Base-by-base conservation (phyloP, 176 grass and related monocot species). In the Guadua angustifolia region DNA sequence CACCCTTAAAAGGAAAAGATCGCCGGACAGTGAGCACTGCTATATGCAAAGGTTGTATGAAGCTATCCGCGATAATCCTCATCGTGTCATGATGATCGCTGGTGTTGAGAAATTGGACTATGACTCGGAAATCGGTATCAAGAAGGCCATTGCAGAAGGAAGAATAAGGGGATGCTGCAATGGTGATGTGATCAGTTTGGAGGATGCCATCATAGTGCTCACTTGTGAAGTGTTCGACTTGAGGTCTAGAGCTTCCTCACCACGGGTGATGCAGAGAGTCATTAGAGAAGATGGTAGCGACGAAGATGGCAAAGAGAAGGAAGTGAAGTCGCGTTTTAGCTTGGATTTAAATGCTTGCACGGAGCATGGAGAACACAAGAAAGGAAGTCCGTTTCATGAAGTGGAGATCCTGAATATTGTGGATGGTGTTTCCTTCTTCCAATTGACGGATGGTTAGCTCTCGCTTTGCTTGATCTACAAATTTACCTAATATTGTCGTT, bases 1-100 rank as follows among this genome's bases (percentile, higher is more conserved):
- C 44, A 21, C 44, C 22, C 40, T 45, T n/a, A 86, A 85, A 55
- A 87, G 80, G 80, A 43, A 40, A 22, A 88, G 71, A 50, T 56
- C 67, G 22, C 21, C 33, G 7, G 35, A 65, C 8, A 19, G 4
- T 21, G 24, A 55, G 9, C 9, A 69, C 16, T 40, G 45, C 24
- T 52, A 58, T 63, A 53, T 85, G 10, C 50, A 82, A 42, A 60
- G 21, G 43, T 39, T 97, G 52, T 86, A 85, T 40, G 71, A 82
- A 40, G 86, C 86, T 3, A 72, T 92, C 66, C 21, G 22, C 14
- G 66, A 87, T 11, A 88, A 90, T 47, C 90, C 85, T 25, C 92
- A 90, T 51, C 88, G 92, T 24, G 90, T 97, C 39, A 78, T 97
- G 16, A 49, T 94, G 68, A 53, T 97, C 53, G 56, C 92, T n/a